Evolutionary conservation across 2,329 filamentous ascomycete species (phyloP).

Genomic region (Penicillium brasilianum): DNA sequence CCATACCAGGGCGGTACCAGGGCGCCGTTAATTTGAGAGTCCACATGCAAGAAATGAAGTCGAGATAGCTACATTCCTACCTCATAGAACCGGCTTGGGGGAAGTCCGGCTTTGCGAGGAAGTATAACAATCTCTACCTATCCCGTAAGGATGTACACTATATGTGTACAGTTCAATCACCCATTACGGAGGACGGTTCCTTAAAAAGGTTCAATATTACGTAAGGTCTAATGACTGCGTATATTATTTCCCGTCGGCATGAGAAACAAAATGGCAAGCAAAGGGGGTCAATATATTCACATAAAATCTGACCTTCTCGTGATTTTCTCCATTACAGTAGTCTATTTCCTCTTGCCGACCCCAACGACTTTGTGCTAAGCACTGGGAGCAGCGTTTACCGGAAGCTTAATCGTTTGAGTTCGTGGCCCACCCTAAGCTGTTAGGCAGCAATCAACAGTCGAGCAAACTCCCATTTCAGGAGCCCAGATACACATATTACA

Average conservation of each 20-base stretch:
- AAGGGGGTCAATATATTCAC: background rate
- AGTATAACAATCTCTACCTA: background rate
- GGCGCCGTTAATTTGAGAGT: conserved; percentile 10
- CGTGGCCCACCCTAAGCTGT: background rate
- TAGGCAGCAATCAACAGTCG: background rate
- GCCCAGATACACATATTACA: no score
- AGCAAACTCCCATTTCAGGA: background rate
- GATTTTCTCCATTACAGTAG: background rate
- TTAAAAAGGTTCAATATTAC: no score
- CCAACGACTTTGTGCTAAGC: background rate
- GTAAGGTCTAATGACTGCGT: no score
- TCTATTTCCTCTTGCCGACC: background rate
- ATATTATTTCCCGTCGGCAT: background rate
- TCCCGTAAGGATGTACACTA: no score
- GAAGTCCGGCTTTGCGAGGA: background rate
- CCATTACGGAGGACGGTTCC: no score
- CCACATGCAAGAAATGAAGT: conserved; percentile 3
- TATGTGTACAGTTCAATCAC: no score
- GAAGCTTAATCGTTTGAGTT: conserved; percentile 5
- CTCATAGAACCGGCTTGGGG: background rate
- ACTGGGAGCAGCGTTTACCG: background rate
- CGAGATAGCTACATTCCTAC: background rate
- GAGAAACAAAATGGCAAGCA: background rate
- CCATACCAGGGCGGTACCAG: conserved; percentile 2
- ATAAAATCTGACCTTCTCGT: background rate